Evolutionary conservation across 2,329 filamentous ascomycete species (phyloP), one percentile per base, ranked within the genome.

Genomic region (Chaetomiaceae sp.): DNA sequence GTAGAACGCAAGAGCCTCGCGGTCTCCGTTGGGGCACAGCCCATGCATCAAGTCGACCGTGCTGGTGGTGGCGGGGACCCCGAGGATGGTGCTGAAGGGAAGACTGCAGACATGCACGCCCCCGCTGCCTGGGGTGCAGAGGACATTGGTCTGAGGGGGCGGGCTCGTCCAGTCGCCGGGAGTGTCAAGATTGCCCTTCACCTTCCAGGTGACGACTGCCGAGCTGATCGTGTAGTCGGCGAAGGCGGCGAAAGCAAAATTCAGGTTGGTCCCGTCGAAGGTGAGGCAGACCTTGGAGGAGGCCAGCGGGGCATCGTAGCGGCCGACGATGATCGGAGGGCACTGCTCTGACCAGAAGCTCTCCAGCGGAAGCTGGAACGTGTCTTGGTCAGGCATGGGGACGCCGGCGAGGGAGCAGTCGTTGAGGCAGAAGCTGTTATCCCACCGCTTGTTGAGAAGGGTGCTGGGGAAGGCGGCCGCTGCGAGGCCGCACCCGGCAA

Each of bases 11-110:
- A 54, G 40, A 1, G 14, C 57, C 23, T 56, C 57, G 14, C 48
- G 37, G 31, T 56, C 54, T 27, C 40, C 42, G 27, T 50, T 52
- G 39, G 54, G 57, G 48, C 57, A 59, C 23, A 56, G 44, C 57
- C 56, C 1, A 38, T n/a, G n/a, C n/a, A n/a, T n/a, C 12, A 22
- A 54, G 36, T 17, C 46, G 51, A 17, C 47, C 22, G n/a, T 43
- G 47, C 29, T 36, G 29, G 47, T n/a, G 38, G 34, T 53, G 29
- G 31, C 12, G n/a, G 54, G 8, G 2, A 51, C 27, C 14, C 47
- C 42, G 12, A 55, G 50, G 27, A 59, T 50, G 33, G 37, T 37
- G 51, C 19, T 51, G 40, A 59, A 59, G 36, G 57, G 48, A 2
- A 59, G 44, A 36, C 56, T 47, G 51, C 57, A 59, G 23, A 12